Base-by-base conservation (phyloP, 257 asterid species). In the Solanum rostratum region DNA sequence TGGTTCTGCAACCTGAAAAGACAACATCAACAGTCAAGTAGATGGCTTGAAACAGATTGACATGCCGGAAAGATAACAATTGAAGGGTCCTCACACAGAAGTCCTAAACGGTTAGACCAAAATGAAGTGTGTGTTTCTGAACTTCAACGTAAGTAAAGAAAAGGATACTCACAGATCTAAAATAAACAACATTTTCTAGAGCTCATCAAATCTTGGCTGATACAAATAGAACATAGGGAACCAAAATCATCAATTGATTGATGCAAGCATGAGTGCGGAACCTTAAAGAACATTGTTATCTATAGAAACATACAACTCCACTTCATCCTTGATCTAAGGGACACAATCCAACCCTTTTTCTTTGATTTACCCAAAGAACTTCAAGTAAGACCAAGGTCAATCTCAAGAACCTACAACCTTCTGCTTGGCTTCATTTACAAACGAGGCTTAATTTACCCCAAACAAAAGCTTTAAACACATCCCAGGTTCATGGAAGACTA, bases 1-100 rank as follows among this genome's bases (percentile, higher is more conserved):
- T 78, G 99, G 99, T 91, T 97, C 98, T 11, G 99, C 99, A 68
- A 96, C 97, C 99, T 96, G 89, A 83, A 52, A 76, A 39, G 30
- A 27, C 60, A 76, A 76, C n/a, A 16, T 49, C 82, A 15, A 16
- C 60, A 76, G 62, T 49, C 45, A 76, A 49, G 62, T 27, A 50
- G 45, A 76, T 76, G 63, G 27, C 45, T 50, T 76, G 85, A 74
- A 86, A 50, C 6, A 52, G 52, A 74, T 10, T 76, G 82, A 53
- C 82, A 76, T 27, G 43, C 43, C 5, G 7, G 50, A 65, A 39
- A 43, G 27, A 63, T 39, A 83, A 27, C 39, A 81, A 29, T 18
- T 27, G 78, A 52, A 81, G 19, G 52, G 84, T 57, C 41, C 27
- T 14, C 54, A 20, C 8, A 14, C 57, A 49, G 1, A 54, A 63